Evolutionary conservation across 2,329 filamentous ascomycete species (phyloP).

Genomic region (Metarhizium guizhouense): DNA sequence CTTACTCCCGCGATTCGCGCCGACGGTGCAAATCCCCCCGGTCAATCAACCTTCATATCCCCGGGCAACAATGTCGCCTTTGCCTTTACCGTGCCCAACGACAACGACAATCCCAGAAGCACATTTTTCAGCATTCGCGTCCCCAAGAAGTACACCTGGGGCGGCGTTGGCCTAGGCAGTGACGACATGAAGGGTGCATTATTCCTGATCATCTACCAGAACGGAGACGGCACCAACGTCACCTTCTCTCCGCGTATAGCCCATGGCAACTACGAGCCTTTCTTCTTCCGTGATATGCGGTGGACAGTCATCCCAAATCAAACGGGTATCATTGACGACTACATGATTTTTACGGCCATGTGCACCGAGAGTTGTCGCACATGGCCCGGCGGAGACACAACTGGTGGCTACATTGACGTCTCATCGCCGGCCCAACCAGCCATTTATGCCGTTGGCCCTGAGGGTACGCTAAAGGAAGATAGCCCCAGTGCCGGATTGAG

Average conservation of each 20-base stretch:
- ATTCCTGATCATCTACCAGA: constrained; percentile 46
- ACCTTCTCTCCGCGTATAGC: constrained; percentile 47
- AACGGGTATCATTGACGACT: constrained; percentile 37
- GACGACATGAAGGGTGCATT: constrained; percentile 42
- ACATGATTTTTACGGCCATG: constrained; percentile 39
- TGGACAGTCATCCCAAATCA: constrained; percentile 32
- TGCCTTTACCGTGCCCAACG: constrained; percentile 37
- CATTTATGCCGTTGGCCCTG: constrained; percentile 48
- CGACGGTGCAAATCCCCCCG: constrained; percentile 18
- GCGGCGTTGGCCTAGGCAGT: constrained; percentile 45
- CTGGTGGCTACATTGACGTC: constrained; percentile 39
- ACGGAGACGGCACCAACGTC: constrained; percentile 35
- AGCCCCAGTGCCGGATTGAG: constrained; percentile 34
- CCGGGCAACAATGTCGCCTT: constrained; percentile 36
- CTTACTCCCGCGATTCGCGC: constrained; percentile 16
- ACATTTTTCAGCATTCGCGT: constrained; percentile 47
- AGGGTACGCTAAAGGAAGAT: constrained; percentile 33
- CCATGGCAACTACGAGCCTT: constrained; percentile 43
- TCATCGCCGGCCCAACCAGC: constrained; percentile 36
- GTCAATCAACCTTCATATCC: constrained; percentile 35
- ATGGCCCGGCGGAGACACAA: constrained; percentile 29
- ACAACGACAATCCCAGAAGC: constrained; percentile 23
- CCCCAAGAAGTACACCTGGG: constrained; percentile 37
- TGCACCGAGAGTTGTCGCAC: constrained; percentile 42
- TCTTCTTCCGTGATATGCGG: constrained; percentile 32